Conservation (phyloP, 176 grass and related monocot species). For the Pharus latifolius region DNA sequence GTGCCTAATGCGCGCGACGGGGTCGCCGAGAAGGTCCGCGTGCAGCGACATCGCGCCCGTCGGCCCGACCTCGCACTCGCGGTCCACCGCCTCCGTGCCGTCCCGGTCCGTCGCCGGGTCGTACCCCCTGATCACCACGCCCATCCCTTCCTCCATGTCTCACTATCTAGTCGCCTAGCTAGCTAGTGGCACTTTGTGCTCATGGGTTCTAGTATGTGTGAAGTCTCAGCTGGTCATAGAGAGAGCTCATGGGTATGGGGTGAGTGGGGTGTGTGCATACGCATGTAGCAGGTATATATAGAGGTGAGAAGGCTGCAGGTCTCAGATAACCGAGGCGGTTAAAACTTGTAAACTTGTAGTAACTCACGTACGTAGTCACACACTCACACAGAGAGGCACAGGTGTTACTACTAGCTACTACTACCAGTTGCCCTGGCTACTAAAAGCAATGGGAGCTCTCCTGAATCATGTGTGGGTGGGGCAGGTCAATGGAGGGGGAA, state of each 20-base stretch:
- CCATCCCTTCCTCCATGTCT: background rate
- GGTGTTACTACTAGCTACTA: too few relatives aligned
- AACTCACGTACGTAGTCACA: background rate
- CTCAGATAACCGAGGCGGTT: background rate
- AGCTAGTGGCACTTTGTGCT: background rate
- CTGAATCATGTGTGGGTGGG: constrained; percentile 16
- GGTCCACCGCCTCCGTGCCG: constrained; percentile 49
- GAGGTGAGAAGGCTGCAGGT: background rate
- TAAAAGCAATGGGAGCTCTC: background rate
- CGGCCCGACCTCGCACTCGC: constrained; percentile 57
- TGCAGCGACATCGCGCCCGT: constrained; percentile 53
- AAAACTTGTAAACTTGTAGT: too few relatives aligned
- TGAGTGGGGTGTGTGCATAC: background rate
- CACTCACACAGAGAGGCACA: too few relatives aligned
- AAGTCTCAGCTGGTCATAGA: too few relatives aligned
- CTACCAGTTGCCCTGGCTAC: too few relatives aligned
- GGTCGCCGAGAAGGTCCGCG: constrained; percentile 82
- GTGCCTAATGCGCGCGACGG: constrained; percentile 60
- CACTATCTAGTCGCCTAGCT: background rate
- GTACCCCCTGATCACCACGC: constrained; percentile 37
- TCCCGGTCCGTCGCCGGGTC: constrained; percentile 37
- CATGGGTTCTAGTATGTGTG: too few relatives aligned
- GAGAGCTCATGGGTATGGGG: background rate
- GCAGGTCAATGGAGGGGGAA: background rate
- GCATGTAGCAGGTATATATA: constrained; percentile 23